Percentiles rank a stretch among this genome's conserved stretches.
phyloP scores from a whole-genome alignment of 2,329 filamentous ascomycete genomes.

The Hirsutella minnesotensis region DNA sequence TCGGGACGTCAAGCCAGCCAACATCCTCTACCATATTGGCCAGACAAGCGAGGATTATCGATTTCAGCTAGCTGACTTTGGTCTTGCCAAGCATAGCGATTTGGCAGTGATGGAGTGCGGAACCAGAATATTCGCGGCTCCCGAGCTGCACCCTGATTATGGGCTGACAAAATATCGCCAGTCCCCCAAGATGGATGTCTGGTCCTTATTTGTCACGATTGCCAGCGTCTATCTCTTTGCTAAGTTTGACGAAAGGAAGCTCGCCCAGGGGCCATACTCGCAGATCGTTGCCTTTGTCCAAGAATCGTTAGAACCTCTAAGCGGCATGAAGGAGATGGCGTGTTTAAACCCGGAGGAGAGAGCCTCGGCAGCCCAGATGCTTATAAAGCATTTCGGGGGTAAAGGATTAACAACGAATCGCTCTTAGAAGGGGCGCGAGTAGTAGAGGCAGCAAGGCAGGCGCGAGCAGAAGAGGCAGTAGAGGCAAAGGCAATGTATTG shows the following conservation, averaged over 20 bases:
- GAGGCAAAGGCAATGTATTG: too few species aligned
- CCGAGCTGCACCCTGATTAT: slow-evolving; percentile 1
- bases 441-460: too few species aligned
- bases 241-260: not conserved
- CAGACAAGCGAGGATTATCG: slow-evolving; percentile 2
- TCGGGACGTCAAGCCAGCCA: slow-evolving; percentile 9
- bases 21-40: slow-evolving; percentile 5
- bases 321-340: slow-evolving; percentile 9
- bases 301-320: not conserved
- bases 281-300: not conserved
- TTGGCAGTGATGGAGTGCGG: not conserved
- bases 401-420: not conserved
- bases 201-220: slow-evolving; percentile 2
- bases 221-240: not conserved
- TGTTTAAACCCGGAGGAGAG: slow-evolving; percentile 7
- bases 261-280: not conserved
- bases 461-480: too few species aligned
- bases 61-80: slow-evolving; percentile 11
- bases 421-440: too few species aligned
- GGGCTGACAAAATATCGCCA: slow-evolving; percentile 3
- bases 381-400: slow-evolving; percentile 1
- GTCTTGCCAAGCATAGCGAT: slow-evolving; percentile 2
- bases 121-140: slow-evolving; percentile 3
- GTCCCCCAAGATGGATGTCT: slow-evolving; percentile 3
- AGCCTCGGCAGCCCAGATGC: slow-evolving; percentile 16